Evolutionary conservation across 179 eudicot species (phyloP), one percentile per base, ranked within the genome.

Genomic region (Beta macrorhiza): DNA sequence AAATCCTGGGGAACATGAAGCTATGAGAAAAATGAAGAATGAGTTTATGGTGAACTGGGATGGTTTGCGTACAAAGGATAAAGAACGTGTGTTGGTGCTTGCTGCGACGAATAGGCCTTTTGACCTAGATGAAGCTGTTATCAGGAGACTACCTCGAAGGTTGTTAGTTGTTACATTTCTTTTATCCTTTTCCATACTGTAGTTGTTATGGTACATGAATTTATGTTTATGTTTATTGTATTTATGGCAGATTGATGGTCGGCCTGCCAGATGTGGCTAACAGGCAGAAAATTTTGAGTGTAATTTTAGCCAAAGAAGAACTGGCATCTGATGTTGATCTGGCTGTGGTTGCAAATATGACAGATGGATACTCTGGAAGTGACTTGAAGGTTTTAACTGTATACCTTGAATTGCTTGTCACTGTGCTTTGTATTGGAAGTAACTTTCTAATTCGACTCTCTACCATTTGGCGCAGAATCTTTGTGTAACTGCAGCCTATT

Each of bases 41-140:
- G 99, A 93, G 84, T 94, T 96, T 82, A 96, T 96, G 99, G 93
- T 92, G 82, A 93, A 96, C 74, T 96, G 98, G 98, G 99, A 96
- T 89, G 98, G 98, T 79, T 80, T 94, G 80, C 95, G 98, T 73
- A 94, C 99, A 61, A 96, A 92, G 86, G 99, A 94, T 82, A 91
- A 88, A 85, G 99, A 96, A 90, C 97, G 98, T 62, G 96, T 96
- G 8, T 83, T 94, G 25, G 99, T 94, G 69, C 98, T 96, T 72
- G 96, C 96, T 72, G 99, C 99, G 69, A 94, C 99, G 14, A 96
- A 96, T 78, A 89, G 99, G 84, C 98, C 99, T 69, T 96, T 96
- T 83, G 98, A 96, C 86, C 93, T 96, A 76, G 99, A 96, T 80
- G 99, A 96, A 84, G 99, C 99, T 82, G 98, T 96, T 45, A 91